A percentile compares a stretch with the other conserved stretches of the same genome.
These are phyloP conservation scores for Globisporangium mamillatum DNA, from an alignment of 352 stramenopile species.

Conservation along the genomic window DNA sequence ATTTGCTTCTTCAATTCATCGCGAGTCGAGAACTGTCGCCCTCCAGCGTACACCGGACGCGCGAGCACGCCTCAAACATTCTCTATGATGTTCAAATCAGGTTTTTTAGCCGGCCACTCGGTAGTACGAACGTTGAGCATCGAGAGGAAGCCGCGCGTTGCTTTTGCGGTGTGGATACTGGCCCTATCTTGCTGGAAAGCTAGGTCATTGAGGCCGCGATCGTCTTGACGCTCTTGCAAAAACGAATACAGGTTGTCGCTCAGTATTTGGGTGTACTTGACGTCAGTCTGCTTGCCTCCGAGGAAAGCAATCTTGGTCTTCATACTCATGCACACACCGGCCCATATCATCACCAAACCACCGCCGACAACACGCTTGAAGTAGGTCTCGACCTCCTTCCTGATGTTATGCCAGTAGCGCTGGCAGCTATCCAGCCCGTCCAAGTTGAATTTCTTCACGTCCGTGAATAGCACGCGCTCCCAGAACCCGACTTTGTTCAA, in stretches of 20 bases:
- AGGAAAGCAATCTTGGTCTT: background rate
- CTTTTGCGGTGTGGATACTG: no score
- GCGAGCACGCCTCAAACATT: no score
- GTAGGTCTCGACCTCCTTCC: background rate
- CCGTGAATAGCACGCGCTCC: background rate
- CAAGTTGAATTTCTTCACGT: background rate
- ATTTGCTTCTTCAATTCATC: no score
- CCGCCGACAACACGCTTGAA: background rate
- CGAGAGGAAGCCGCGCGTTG: no score
- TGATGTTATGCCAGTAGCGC: background rate
- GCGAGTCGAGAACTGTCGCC: no score
- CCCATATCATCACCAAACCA: background rate
- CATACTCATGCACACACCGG: background rate
- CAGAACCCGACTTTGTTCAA: background rate
- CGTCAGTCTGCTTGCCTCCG: background rate
- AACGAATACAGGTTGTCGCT: background rate
- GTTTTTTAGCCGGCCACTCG: no score
- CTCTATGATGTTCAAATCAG: no score
- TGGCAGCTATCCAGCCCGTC: background rate
- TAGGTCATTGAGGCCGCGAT: background rate
- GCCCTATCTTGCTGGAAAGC: background rate
- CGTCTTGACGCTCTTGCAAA: background rate
- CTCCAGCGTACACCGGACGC: no score
- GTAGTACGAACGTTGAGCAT: no score
- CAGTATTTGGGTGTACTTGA: background rate